Evolutionary conservation across 257 asterid genomes (phyloP), one percentile per base, ranked within the genome.

Genomic region (Linaria vulgaris): DNA sequence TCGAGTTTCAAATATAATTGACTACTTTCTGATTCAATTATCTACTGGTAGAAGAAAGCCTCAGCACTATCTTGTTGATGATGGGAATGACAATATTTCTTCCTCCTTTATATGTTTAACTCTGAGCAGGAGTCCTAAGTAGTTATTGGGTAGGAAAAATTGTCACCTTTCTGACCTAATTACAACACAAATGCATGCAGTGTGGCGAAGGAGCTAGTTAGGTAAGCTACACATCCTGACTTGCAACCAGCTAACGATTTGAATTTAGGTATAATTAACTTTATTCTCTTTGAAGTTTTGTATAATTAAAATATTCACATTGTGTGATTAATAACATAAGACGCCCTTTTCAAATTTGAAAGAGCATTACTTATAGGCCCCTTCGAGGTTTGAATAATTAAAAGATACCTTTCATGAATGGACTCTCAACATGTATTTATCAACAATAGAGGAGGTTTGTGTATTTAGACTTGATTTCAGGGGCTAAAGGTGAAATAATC

Each of bases 221-320:
- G 85, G 85, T 77, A 68, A 80, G 78, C 85, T 77, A 77, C 50
- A 65, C 59, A 56, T 47, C 30, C 57, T 25, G 57, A 65, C 63
- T 54, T 45, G 12, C n/a, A 61, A 38, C 44, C 69, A 64, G 61
- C 71, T 53, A 49, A 67, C 65, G 48, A 38, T 55, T 56, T 56
- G 61, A 66, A 30, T 30, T 30, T n/a, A n/a, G n/a, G n/a, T n/a
- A n/a, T n/a, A n/a, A n/a, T n/a, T n/a, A n/a, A n/a, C n/a, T n/a
- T n/a, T n/a, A n/a, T n/a, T n/a, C n/a, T n/a, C n/a, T n/a, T n/a
- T n/a, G n/a, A n/a, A n/a, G n/a, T n/a, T n/a, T n/a, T n/a, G n/a
- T n/a, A n/a, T n/a, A n/a, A n/a, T n/a, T n/a, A n/a, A n/a, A n/a
- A n/a, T n/a, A n/a, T n/a, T n/a, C n/a, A n/a, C n/a, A n/a, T n/a